Conservation (phyloP, 306 rosid species). For the Rosa persica region DNA sequence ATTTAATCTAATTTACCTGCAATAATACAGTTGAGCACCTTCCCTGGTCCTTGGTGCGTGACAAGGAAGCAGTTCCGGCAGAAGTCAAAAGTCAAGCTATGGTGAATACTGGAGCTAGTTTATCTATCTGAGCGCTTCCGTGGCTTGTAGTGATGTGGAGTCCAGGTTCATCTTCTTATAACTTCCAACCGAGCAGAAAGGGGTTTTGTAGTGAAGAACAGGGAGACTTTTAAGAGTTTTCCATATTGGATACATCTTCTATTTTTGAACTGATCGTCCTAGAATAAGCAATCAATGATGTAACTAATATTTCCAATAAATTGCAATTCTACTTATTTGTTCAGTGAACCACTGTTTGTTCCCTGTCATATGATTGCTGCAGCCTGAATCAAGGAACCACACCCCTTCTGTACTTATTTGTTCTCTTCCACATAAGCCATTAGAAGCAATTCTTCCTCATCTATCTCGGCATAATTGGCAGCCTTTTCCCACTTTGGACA, state of each 20-base stretch:
- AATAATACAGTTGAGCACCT: conserved; percentile 70
- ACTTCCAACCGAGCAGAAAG: not conserved
- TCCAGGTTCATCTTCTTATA: not conserved
- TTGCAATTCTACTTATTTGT: no score
- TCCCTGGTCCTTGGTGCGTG: conserved; percentile 77
- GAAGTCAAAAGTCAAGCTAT: conserved; percentile 55
- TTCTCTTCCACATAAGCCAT: no score
- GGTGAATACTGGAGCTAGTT: conserved; percentile 41
- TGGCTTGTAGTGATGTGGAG: not conserved
- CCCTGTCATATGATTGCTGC: no score
- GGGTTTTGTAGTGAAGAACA: not conserved
- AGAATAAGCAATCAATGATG: not conserved
- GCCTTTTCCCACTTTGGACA: no score
- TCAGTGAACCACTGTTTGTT: no score
- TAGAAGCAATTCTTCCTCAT: no score
- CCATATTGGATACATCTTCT: not conserved
- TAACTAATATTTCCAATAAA: not conserved
- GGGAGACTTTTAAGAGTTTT: not conserved
- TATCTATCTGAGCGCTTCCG: not conserved
- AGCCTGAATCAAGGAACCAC: no score
- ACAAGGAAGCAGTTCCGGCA: conserved; percentile 63
- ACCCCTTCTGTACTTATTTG: no score
- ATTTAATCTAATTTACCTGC: conserved; percentile 14
- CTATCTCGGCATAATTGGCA: no score
- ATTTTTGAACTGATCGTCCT: not conserved